Percentiles rank a stretch among this genome's conserved stretches.
phyloP scores from a whole-genome alignment of 768 basidiomycete genomes.

The Obba rivulosa region DNA sequence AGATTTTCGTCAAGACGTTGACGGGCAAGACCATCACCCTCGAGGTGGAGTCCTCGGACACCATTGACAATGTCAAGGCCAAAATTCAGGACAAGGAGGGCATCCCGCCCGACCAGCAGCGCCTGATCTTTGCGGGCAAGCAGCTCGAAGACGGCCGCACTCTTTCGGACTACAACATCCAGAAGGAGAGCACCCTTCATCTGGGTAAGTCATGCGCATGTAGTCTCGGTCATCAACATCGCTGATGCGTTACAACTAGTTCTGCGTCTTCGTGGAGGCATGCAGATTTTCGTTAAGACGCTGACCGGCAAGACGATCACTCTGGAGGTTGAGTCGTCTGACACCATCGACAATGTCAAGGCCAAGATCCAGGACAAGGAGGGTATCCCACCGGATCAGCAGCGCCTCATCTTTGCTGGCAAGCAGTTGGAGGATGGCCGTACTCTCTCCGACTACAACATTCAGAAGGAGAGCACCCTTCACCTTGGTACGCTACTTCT shows the following conservation, averaged over 20 bases:
- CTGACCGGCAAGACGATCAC: conserved; percentile 90
- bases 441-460: conserved; percentile 29
- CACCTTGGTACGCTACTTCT: conserved; percentile 25
- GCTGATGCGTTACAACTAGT: conserved; percentile 33
- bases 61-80: conserved; percentile 31
- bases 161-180: conserved; percentile 67
- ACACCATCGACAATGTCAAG: conserved; percentile 89
- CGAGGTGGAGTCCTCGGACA: conserved; percentile 32
- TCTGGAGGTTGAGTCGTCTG: conserved; percentile 85
- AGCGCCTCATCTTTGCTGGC: conserved; percentile 83
- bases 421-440: conserved; percentile 57
- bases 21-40: conserved; percentile 32
- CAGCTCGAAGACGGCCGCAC: conserved; percentile 54
- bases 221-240: conserved; percentile 1
- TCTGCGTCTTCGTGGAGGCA: conserved; percentile 80
- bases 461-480: conserved; percentile 27
- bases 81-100: conserved; percentile 34
- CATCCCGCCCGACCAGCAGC: conserved; percentile 30
- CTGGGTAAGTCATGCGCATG: conserved; percentile 29
- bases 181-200: conserved; percentile 83
- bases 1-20: conserved; percentile 31
- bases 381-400: conserved; percentile 81
- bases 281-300: conserved; percentile 89
- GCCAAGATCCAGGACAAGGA: conserved; percentile 80
- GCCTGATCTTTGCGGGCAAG: conserved; percentile 36